Base-by-base conservation (phyloP, 805 yeast genomes). In the Wickerhamomyces ciferrii region DNA sequence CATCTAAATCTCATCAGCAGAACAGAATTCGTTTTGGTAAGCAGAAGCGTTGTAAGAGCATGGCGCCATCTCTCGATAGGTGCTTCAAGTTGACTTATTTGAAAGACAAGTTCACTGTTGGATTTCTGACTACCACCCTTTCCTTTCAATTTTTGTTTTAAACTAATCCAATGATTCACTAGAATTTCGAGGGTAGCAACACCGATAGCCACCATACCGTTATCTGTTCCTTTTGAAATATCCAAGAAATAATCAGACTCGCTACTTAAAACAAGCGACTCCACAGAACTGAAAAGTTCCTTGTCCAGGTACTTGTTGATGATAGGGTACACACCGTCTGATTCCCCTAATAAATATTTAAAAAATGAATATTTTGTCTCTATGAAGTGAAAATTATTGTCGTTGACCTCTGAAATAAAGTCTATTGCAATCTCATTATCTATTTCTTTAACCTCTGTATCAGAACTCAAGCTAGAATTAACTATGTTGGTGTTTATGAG, bases 41-140 rank as follows among this genome's bases (percentile, higher is more conserved):
- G 27, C 18, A 35, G 10, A 11, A 43, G 19, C 2, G 51, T 47
- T 9, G 51, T 43, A 5, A 37, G 61, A 24, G 38, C 42, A 1
- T 51, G 45, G 2, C 60, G 47, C 91, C 91, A 84, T 39, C 71
- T 67, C 2, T 61, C 55, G 5, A 83, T 58, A 46, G 79, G 69
- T 20, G 66, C 70, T 7, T 66, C 65, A 0, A 81, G 44, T n/a
- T 4, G 48, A 43, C 2, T 11, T 18, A 18, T 49, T 48, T 42
- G 61, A 55, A 15, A 59, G 66, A 51, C 4, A 6, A 7, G 59
- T 59, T 52, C 69, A 58, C 27, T 57, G 5, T 14, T 21, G 18
- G n/a, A 31, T 56, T 61, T 60, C 55, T 66, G 49, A 1, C 60
- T 37, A 17, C 51, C 44, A 5, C 51, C 53, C 24, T 37, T 44